These are phyloP conservation scores for Panaeolus papilionaceus DNA, from an alignment of 768 basidiomycete species.

Conservation along the genomic window DNA sequence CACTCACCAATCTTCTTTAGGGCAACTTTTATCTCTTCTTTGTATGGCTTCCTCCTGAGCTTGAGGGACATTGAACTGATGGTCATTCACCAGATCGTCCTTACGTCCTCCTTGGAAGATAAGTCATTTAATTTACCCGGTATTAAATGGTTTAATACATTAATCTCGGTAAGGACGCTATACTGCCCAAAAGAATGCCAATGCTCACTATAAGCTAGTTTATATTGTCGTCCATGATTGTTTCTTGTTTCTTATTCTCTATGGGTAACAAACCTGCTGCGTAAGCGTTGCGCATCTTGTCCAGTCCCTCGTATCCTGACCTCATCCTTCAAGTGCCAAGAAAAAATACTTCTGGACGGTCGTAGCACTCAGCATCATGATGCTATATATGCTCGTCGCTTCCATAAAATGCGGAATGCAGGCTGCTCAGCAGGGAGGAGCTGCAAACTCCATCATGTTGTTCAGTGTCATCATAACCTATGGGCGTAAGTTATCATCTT, in stretches of 20 bases:
- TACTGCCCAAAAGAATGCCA: background rate
- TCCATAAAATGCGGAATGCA: slow-evolving; percentile 83
- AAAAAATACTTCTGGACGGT: slow-evolving; percentile 89
- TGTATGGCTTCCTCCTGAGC: slow-evolving; percentile 51
- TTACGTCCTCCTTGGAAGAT: slow-evolving; percentile 89
- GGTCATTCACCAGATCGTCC: slow-evolving; percentile 61
- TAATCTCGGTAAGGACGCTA: slow-evolving; percentile 63
- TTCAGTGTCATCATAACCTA: slow-evolving; percentile 89
- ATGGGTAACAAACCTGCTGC: slow-evolving; percentile 95
- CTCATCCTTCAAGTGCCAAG: slow-evolving; percentile 53
- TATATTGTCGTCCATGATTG: slow-evolving; percentile 80
- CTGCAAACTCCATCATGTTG: slow-evolving; percentile 76
- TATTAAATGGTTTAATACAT: slow-evolving; percentile 76
- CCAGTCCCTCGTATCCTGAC: background rate
- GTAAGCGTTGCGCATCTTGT: slow-evolving; percentile 43
- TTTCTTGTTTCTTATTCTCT: slow-evolving; percentile 91
- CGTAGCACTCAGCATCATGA: slow-evolving; percentile 75
- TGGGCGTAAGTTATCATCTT: slow-evolving; percentile 57
- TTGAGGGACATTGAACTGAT: slow-evolving; percentile 1
- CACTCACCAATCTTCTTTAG: slow-evolving; percentile 39
- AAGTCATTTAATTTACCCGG: slow-evolving; percentile 65
- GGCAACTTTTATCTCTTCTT: slow-evolving; percentile 98
- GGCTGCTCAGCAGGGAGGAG: slow-evolving; percentile 70
- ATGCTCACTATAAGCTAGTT: slow-evolving; percentile 54
- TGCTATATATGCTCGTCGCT: slow-evolving; percentile 83